Base-by-base conservation (phyloP, 352 stramenopile genomes). In the Globisporangium iwayamae region DNA sequence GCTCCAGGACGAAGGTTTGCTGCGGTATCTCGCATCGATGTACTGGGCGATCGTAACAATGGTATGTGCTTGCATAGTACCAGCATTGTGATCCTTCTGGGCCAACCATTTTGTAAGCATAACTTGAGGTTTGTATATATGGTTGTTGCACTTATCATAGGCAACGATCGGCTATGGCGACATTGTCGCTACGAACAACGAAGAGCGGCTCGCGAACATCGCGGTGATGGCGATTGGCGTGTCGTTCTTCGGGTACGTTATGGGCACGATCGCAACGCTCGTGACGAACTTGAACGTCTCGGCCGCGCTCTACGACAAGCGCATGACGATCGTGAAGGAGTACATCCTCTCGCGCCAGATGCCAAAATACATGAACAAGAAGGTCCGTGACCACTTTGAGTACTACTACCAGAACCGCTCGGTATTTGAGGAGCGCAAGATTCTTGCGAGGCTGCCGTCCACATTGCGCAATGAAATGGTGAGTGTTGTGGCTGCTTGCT, bases 21-120 rank as follows among this genome's bases (percentile, higher is more conserved):
- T 91, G 18, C 86, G 95, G 67, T 98, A 98, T 68, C 64, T 97
- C 10, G 76, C 79, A 7, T 94, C 86, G 1, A 75, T 98, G 55
- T 98, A 98, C 74, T 98, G 90, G 90, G 94, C 92, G 2, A 96
- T 97, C 45, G 91, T 96, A 20, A 98, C 92, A 4, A 97, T 98
- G 82, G 85, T 90, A 65, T 16, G 63, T 56, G 14, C 3, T 14
- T 55, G 22, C 58, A 9, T n/a, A 3, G 22, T 16, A 3, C n/a
- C 18, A 9, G 2, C 51, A 16, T 22, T 22, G 43, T 11, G 14
- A 22, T 14, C 20, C 43, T 48, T 7, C 22, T 47, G 41, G 22
- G 43, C 43, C 43, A 48, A 48, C 16, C 16, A 11, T 22, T 48
- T 22, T 22, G 43, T 22, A 8, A 20, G 16, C 18, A 22, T 48